Evolutionary conservation across 176 grass and related monocot genomes (phyloP), one percentile per base, ranked within the genome.

Genomic region (Ampelocalamus luodianensis): DNA sequence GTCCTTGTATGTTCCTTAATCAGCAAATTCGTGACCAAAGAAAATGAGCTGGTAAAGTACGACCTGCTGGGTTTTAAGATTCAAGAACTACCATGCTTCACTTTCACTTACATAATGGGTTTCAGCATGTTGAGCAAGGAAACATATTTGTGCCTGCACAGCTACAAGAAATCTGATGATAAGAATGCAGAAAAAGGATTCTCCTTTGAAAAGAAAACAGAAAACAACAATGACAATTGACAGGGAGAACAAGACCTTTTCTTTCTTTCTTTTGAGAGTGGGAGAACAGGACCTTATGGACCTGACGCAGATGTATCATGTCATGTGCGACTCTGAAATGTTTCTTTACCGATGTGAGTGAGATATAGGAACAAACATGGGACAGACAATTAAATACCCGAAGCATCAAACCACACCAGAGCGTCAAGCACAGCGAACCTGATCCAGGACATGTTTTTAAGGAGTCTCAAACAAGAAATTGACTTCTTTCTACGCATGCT

Each of bases 81-180:
- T 68, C 23, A 4, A 76, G 44, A 72, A 39, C 8, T 65, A 73
- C 23, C 53, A 29, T 29, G 8, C 42, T 12, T 17, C 71, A 11
- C 22, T 83, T 77, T 61, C 16, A 71, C 67, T 39, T 79, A 71
- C 54, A 37, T 87, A 68, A 76, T 48, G 38, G 12, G 79, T 34
- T 62, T 45, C 61, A 72, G 58, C 11, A 65, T 67, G 77, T 66
- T 53, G 22, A 74, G 50, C 22, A 65, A 65, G 4, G 27, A 10
- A 83, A 26, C 37, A 66, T 65, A 79, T 71, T 62, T 51, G 26
- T 51, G 10, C 46, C 10, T 37, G 27, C 73, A 74, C 59, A 67
- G 23, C 68, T n/a, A 71, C 1, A 68, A 3, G 20, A 10, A 29
- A 51, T 43, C 79, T 39, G 48, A 59, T 17, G 37, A 68, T 45